Evolutionary conservation across 176 grass and related monocot genomes (phyloP), one percentile per base, ranked within the genome.

Genomic region (Olyra latifolia): DNA sequence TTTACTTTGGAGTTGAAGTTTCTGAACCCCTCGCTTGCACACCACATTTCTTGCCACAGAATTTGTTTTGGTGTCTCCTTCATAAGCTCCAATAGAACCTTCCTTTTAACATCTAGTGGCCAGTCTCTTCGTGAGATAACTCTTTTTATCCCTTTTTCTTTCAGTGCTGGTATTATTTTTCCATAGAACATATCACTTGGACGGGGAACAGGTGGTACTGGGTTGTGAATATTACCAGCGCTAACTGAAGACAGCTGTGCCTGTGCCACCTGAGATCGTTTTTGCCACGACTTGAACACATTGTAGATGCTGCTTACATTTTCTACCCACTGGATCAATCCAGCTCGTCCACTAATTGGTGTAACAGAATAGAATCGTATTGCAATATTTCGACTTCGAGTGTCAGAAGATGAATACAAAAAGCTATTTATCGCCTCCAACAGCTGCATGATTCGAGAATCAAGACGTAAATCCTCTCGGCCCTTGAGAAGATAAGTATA

Each of bases 121-220:
- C 95, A 98, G 85, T 98, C 95, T 87, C 92, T 94, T 82, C 95
- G 80, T 70, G 95, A 98, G 57, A 98, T 94, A 69, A 92, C 95
- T 90, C 92, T 98, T 90, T 87, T 98, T 77, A 98, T 98, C 45
- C 95, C 95, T 91, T 98, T 98, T 79, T 98, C 95, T 88, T 98
- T 98, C 73, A 98, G 67, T 62, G 95, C 95, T 57, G 95, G 95
- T 92, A 94, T 98, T 86, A 98, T 98, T 88, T 98, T 98, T 47
- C 95, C 95, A 83, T 98, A 98, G 86, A 94, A 98, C 95, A 98
- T 92, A 79, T 98, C 95, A 80, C 91, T 90, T 48, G 95, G 95
- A 55, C 95, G 95, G 39, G 92, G 89, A 91, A 98, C 76, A 90
- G 83, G 83, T 77, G 95, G 89, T 75, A 87, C 80, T 67, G 80